phyloP scores from a whole-genome alignment of 768 basidiomycete genomes.

The Suillus americanus region DNA sequence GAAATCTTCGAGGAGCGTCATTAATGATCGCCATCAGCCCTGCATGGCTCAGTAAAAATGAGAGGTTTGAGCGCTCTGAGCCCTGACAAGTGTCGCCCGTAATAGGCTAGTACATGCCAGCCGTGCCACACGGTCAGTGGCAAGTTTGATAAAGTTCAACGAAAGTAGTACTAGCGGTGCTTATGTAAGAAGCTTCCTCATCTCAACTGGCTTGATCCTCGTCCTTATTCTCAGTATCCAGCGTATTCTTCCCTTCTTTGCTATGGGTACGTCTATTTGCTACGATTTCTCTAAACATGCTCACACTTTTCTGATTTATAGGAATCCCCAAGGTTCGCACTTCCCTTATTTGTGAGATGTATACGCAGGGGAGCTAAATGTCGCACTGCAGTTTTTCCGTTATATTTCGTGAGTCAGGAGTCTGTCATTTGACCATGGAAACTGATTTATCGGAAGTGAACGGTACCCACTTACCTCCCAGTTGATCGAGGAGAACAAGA shows the following conservation, averaged over 20 bases:
- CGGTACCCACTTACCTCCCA: constrained; percentile 98
- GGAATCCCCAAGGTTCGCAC: constrained; percentile 65
- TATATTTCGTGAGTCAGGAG: constrained; percentile 77
- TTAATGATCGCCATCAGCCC: no score
- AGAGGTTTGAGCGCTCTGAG: no score
- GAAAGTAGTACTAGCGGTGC: neutral
- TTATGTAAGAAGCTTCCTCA: neutral
- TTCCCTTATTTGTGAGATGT: neutral
- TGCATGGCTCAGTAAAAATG: no score
- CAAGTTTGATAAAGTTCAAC: no score
- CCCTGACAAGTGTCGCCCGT: no score
- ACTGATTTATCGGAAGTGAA: constrained; percentile 54
- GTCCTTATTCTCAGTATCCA: neutral
- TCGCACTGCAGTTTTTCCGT: constrained; percentile 77
- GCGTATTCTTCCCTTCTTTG: neutral
- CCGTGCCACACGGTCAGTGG: no score
- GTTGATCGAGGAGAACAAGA: constrained; percentile 97
- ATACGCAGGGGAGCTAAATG: constrained; percentile 9
- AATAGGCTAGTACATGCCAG: no score
- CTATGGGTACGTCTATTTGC: neutral
- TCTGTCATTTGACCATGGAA: neutral
- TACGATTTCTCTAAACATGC: neutral
- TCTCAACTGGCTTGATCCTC: neutral
- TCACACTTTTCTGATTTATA: constrained; percentile 20
- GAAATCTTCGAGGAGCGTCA: no score